Conservation (phyloP, 164 flowering plant species). For the Brasenia schreberi region DNA sequence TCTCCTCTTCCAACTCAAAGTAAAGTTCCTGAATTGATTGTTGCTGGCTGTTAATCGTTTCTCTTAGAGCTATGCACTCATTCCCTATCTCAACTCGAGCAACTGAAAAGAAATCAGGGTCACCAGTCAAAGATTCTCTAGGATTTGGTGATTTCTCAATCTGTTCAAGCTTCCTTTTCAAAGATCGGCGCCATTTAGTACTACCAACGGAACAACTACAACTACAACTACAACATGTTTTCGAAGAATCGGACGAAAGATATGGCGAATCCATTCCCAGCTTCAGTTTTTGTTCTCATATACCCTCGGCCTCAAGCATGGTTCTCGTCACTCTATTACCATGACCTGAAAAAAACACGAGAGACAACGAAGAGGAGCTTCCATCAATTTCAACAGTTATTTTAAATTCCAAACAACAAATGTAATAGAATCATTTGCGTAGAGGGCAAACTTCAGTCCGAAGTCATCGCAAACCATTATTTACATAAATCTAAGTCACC, state of each 20-base stretch:
- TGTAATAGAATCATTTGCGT: too few species aligned
- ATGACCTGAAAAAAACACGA: too few species aligned
- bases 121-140: constrained; percentile 10
- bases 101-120: constrained; percentile 9
- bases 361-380: too few species aligned
- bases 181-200: constrained; percentile 38
- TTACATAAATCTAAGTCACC: too few species aligned
- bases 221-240: constrained; percentile 9
- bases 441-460: too few species aligned
- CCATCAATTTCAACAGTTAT: neutral
- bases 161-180: constrained; percentile 61
- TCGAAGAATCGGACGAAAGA: constrained; percentile 10
- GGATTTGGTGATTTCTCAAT: constrained; percentile 17
- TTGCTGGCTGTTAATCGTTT: constrained; percentile 63
- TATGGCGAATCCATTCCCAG: constrained; percentile 31
- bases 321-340: too few species aligned
- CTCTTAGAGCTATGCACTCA: constrained; percentile 65
- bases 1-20: constrained; percentile 76
- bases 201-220: constrained; percentile 25
- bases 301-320: too few species aligned
- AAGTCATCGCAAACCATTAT: too few species aligned
- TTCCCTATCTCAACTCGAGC: constrained; percentile 71
- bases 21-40: constrained; percentile 53
- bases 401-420: too few species aligned
- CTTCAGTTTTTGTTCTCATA: neutral